These are phyloP conservation scores for Purshia tridentata DNA, from an alignment of 306 rosid genomes.

Conservation along the genomic window DNA sequence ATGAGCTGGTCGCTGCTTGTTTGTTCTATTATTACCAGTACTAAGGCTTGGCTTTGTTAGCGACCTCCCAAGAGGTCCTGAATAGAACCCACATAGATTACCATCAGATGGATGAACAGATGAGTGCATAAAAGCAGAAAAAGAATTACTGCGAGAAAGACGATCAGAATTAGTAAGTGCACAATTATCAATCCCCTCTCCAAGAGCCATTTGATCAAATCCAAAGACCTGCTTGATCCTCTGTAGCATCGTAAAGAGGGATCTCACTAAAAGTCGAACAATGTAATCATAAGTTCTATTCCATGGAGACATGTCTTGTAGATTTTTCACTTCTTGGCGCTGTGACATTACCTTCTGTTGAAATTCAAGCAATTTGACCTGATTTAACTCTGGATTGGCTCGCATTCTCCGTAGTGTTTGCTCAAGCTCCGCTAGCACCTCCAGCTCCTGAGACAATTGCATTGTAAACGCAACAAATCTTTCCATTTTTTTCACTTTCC, in stretches of 20 bases:
- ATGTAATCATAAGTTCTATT: constrained; percentile 65
- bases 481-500: constrained; percentile 83
- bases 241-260: constrained; percentile 67
- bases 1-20: constrained; percentile 21
- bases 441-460: constrained; percentile 56
- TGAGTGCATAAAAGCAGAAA: constrained; percentile 26
- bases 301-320: constrained; percentile 72
- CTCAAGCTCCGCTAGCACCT: constrained; percentile 58
- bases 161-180: constrained; percentile 16
- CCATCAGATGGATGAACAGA: constrained; percentile 41
- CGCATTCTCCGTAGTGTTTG: constrained; percentile 56
- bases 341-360: constrained; percentile 62
- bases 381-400: constrained; percentile 23
- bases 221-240: constrained; percentile 66
- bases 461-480: constrained; percentile 52
- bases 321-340: constrained; percentile 54
- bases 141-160: constrained; percentile 41
- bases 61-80: constrained; percentile 34
- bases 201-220: constrained; percentile 27
- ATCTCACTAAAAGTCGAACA: constrained; percentile 73
- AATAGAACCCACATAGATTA: constrained; percentile 34
- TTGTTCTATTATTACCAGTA: constrained; percentile 34
- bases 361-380: constrained; percentile 43
- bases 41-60: constrained; percentile 24
- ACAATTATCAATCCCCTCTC: constrained; percentile 16